Percentiles rank a stretch among this genome's conserved stretches.
These are phyloP conservation scores for Peribolospora baueri DNA, from an alignment of 768 basidiomycete genomes.

Conservation along the genomic window DNA sequence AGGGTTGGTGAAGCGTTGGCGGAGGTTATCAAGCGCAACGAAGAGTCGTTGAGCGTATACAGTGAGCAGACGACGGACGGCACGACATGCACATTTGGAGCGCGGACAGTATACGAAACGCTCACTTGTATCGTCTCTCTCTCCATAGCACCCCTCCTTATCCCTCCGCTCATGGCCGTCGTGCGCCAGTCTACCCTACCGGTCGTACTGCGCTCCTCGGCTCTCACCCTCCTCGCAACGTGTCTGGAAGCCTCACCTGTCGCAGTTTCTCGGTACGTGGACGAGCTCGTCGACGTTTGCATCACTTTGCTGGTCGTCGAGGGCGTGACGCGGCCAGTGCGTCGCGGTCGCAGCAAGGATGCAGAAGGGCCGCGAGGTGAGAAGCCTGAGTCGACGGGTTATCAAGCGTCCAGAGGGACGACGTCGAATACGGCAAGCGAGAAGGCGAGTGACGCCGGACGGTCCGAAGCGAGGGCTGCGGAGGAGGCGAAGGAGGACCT, in stretches of 20 bases:
- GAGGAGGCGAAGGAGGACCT: constrained; percentile 9
- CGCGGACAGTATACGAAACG: too few species aligned
- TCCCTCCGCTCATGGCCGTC: constrained; percentile 44
- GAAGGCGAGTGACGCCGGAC: background rate
- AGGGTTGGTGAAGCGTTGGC: constrained; percentile 68
- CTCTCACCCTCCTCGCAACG: constrained; percentile 42
- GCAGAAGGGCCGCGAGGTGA: background rate
- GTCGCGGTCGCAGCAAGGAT: background rate
- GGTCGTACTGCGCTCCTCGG: constrained; percentile 43
- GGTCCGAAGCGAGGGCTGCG: constrained; percentile 4
- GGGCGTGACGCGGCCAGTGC: constrained; percentile 8
- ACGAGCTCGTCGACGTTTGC: constrained; percentile 40
- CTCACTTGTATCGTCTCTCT: constrained; percentile 2
- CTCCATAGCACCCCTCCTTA: constrained; percentile 33
- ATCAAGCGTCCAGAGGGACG: constrained; percentile 10
- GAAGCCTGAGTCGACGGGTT: constrained; percentile 31
- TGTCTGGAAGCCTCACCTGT: constrained; percentile 40
- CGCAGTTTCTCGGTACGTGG: constrained; percentile 37
- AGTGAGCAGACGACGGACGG: constrained; percentile 24
- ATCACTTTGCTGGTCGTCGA: constrained; percentile 40
- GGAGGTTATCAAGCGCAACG: constrained; percentile 48
- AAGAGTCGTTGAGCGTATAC: constrained; percentile 39
- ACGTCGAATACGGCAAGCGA: constrained; percentile 1
- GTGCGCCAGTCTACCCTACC: constrained; percentile 39
- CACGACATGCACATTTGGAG: background rate